phyloP scores from a whole-genome alignment of 495 filamentous ascomycete genomes.

The Tuber borchii region DNA sequence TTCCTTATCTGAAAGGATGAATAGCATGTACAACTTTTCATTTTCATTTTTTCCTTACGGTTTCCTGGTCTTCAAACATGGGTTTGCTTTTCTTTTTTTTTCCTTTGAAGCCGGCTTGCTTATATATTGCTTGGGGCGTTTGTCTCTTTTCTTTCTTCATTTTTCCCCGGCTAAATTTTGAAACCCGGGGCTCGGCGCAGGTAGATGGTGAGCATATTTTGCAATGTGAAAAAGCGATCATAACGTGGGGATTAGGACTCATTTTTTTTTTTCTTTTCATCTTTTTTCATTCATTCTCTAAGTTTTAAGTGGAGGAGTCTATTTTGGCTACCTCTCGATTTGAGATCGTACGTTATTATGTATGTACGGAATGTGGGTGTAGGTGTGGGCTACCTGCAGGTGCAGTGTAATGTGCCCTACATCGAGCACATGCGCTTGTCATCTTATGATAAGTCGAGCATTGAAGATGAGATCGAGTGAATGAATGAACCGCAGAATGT shows the following conservation, averaged over 20 bases:
- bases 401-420: background rate
- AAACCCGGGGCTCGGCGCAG: background rate
- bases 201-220: slow-evolving; percentile 1
- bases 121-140: slow-evolving; percentile 1
- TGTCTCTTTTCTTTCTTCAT: background rate
- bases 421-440: background rate
- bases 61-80: background rate
- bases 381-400: background rate
- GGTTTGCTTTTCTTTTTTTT: background rate
- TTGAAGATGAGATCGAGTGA: background rate
- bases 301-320: background rate
- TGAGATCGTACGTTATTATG: background rate
- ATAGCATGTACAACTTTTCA: background rate
- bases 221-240: background rate
- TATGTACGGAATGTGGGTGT: background rate
- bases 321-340: background rate
- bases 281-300: background rate
- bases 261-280: background rate
- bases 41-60: background rate
- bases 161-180: background rate
- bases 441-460: background rate
- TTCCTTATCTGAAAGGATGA: background rate
- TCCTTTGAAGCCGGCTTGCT: background rate
- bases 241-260: background rate
- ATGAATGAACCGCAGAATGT: background rate